A percentile compares a stretch with the other conserved stretches of the same genome.
These are phyloP conservation scores for Umbilicaria muhlenbergii DNA, from an alignment of 495 filamentous ascomycete species.

Conservation along the genomic window DNA sequence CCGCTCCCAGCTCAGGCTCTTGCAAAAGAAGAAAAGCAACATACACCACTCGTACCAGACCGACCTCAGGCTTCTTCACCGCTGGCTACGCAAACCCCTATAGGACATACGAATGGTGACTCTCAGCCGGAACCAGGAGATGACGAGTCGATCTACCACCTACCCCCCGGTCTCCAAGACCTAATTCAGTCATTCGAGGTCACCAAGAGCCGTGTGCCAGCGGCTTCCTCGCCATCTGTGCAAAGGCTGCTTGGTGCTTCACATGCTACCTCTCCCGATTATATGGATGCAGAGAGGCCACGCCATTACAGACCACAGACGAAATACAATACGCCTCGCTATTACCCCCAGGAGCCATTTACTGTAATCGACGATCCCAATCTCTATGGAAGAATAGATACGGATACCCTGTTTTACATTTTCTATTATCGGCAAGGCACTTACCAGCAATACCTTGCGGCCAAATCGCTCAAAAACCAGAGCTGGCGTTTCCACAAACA, in stretches of 20 bases:
- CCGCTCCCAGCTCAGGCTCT: constrained; percentile 1
- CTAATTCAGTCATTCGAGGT: constrained; percentile 79
- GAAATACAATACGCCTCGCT: constrained; percentile 60
- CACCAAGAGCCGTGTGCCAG: constrained; percentile 48
- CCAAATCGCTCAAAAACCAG: constrained; percentile 87
- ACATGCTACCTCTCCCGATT: constrained; percentile 46
- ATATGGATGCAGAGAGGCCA: constrained; percentile 65
- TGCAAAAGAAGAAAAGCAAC: constrained; percentile 18
- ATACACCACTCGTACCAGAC: constrained; percentile 13
- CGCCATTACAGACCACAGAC: constrained; percentile 69
- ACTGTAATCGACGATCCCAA: constrained; percentile 80
- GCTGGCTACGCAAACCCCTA: constrained; percentile 13
- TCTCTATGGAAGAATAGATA: constrained; percentile 74
- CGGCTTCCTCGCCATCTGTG: constrained; percentile 42
- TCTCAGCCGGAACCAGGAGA: constrained; percentile 32
- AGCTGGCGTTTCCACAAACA: constrained; percentile 99
- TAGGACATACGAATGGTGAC: constrained; percentile 38
- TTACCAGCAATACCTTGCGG: constrained; percentile 92
- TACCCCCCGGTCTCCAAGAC: constrained; percentile 82
- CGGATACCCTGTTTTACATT: constrained; percentile 94
- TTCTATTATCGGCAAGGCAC: constrained; percentile 97
- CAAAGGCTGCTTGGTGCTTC: constrained; percentile 60
- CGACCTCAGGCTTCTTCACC: constrained; percentile 11
- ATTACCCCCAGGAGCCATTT: constrained; percentile 86
- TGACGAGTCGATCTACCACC: constrained; percentile 82